Base-by-base conservation (phyloP, 192 early-diverging fungal species). In the Umbelopsis vinacea region DNA sequence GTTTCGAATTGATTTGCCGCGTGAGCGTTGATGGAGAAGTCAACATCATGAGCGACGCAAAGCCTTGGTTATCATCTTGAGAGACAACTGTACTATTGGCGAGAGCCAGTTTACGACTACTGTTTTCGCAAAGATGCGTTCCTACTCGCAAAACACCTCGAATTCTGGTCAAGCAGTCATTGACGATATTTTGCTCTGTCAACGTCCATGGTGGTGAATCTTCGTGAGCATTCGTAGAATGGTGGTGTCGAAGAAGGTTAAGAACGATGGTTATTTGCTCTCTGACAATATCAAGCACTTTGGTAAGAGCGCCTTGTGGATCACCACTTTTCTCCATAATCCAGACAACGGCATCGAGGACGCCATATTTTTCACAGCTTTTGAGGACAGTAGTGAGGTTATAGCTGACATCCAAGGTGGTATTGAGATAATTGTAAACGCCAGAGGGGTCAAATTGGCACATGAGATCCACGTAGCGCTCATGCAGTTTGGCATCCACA, bases 341-440 rank as follows among this genome's bases (percentile, higher is more conserved):
- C 85, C 87, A 89, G 10, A 89, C 85, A 6, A 84, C 84, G 0
- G 87, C 84, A 35, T 89, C 87, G 21, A 89, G 81, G 5, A 87
- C 84, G 21, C 82, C 83, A 37, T 82, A 69, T 12, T 78, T 24
- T 57, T 87, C 84, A 46, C 87, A 89, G 4, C 77, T 77, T 33
- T 70, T 75, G n/a, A 86, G 70, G 47, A 46, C 46, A 54, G 66
- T 23, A 21, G 63, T 52, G 4, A 86, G 71, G 21, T 77, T 68
- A 37, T 85, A 81, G 38, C 73, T 78, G 50, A 76, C 77, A 21
- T 79, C 78, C 53, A 84, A 78, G 55, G 85, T 82, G 14, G 84
- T 77, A 66, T 85, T 83, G 26, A 89, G 69, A 71, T 87, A 89
- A 67, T 87, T 78, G 48, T 85, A 87, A 7, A 89, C 87, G 17